Conservation (phyloP, 371 early-diverging fungal genomes). For the Batkoa obscura region DNA sequence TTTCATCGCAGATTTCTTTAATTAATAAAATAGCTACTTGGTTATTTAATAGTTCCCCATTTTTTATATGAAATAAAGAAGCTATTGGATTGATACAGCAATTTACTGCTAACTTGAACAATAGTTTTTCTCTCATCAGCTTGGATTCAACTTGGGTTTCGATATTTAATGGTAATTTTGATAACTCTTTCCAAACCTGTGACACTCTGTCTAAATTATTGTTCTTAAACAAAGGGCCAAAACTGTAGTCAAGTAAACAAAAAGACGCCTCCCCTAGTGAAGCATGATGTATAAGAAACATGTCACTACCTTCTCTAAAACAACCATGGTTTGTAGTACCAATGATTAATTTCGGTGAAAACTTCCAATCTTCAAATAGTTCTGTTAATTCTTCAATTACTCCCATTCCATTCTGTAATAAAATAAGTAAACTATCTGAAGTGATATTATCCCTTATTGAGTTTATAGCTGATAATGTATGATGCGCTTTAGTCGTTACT, state of each 20-base stretch:
- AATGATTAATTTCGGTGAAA: constrained; percentile 14
- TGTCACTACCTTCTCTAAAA: constrained; percentile 16
- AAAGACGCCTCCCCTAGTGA: constrained; percentile 21
- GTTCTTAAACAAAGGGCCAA: too few relatives aligned
- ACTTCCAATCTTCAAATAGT: too few relatives aligned
- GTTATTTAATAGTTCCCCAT: not conserved
- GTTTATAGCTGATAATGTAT: constrained; percentile 20
- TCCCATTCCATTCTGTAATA: constrained; percentile 48
- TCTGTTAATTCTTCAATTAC: constrained; percentile 24
- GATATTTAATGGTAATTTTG: not conserved
- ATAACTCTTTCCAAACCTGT: not conserved
- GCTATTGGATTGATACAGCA: not conserved
- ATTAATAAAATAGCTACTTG: not conserved
- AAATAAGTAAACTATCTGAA: constrained; percentile 19
- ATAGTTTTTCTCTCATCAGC: constrained; percentile 4
- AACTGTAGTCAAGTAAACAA: constrained; percentile 16
- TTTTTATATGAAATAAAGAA: not conserved
- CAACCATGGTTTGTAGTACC: constrained; percentile 33
- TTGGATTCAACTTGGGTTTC: constrained; percentile 7
- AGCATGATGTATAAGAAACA: constrained; percentile 24
- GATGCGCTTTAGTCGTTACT: constrained; percentile 25
- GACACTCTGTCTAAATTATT: constrained; percentile 13
- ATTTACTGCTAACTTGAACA: not conserved
- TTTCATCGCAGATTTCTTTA: not conserved
- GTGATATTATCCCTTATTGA: constrained; percentile 18